Base-by-base conservation (phyloP, 352 stramenopile genomes). In the Phytophthora ramorum region DNA sequence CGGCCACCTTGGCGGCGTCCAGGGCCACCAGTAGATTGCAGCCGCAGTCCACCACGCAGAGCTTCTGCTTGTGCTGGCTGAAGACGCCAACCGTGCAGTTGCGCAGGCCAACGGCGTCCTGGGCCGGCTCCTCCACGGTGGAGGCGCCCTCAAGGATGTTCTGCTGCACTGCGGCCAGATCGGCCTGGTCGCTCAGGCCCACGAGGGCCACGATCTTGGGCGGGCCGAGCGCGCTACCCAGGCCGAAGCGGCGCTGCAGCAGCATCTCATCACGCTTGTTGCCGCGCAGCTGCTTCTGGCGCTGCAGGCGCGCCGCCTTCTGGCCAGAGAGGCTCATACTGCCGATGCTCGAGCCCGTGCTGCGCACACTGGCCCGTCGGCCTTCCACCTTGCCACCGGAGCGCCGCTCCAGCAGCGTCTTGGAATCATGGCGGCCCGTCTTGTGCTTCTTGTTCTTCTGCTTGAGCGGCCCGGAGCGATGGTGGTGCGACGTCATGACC, bases 361-460 rank as follows among this genome's bases (percentile, higher is more conserved):
- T 81, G 64, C 74, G 75, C 35, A 80, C 72, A 48, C 78, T 82
- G 17, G 48, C 56, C 20, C 71, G 73, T 9, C 78, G 75, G 37
- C 71, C 69, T 55, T 96, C 85, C 40, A 96, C 74, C 64, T 94
- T 96, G 54, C 87, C 87, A 56, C 87, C 87, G 8, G 71, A 77
- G 38, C 81, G 76, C 61, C 90, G 89, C 56, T 76, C 66, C 45
- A 92, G 61, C 69, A 83, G 57, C 38, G 81, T 87, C 81, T 97
- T 97, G 67, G 87, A 85, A 41, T 87, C 89, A 82, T 96, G 86
- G 20, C 79, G 80, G 0, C 88, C 88, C 16, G 71, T 83, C 77
- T 97, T 97, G 80, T 97, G 91, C 79, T 97, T 95, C 75, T 96
- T 96, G 79, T 97, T 97, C 40, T 79, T 81, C 78, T 97, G 91